These are phyloP conservation scores for Gossypium thurberi DNA, from an alignment of 345 rosid genomes.

Conservation along the genomic window DNA sequence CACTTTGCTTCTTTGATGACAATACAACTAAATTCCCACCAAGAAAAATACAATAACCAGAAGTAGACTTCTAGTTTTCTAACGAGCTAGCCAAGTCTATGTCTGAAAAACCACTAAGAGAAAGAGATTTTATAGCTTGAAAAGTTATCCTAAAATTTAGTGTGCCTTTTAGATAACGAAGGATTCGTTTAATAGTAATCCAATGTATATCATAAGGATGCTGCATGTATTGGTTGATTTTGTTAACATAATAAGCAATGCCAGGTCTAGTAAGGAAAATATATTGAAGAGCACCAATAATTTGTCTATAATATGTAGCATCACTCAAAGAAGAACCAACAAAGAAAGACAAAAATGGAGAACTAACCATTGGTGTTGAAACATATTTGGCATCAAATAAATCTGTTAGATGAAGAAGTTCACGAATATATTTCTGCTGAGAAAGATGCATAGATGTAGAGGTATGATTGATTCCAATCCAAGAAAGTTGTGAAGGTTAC, in stretches of 20 bases:
- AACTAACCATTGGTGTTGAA: background rate
- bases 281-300: background rate
- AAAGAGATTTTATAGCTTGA: background rate
- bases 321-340: too few species aligned
- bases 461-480: too few species aligned
- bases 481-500: background rate
- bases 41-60: background rate
- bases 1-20: background rate
- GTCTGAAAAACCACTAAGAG: background rate
- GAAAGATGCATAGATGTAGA: too few species aligned
- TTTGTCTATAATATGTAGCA: too few species aligned
- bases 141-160: too few species aligned
- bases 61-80: background rate
- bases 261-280: background rate
- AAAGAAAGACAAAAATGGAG: background rate
- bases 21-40: background rate
- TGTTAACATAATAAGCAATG: background rate
- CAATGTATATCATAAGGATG: background rate
- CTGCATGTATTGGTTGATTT: background rate
- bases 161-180: background rate
- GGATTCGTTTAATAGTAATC: background rate
- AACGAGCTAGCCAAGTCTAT: background rate
- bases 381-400: too few species aligned
- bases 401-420: too few species aligned
- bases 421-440: too few species aligned